Evolutionary conservation across 2,329 filamentous ascomycete species (phyloP).

Genomic region (Beauveria bassiana): DNA sequence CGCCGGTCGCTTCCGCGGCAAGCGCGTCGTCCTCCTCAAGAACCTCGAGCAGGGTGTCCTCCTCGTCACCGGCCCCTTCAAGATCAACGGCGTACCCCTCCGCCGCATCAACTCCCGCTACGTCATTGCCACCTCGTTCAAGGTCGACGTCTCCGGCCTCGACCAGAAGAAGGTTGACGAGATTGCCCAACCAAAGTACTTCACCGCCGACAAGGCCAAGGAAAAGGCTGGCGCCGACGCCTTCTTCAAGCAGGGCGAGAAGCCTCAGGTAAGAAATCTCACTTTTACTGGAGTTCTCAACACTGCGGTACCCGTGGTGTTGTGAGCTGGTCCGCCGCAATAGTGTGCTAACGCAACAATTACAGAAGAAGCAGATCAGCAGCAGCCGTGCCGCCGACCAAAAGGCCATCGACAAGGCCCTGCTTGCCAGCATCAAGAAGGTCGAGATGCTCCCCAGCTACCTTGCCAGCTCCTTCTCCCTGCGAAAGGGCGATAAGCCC

Average conservation of each 20-base stretch:
- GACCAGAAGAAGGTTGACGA: slow-evolving; percentile 86
- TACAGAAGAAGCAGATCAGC: slow-evolving; percentile 92
- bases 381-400: slow-evolving; percentile 92
- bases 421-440: slow-evolving; percentile 97
- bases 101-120: slow-evolving; percentile 90
- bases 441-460: slow-evolving; percentile 89
- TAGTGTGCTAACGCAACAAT: slow-evolving; percentile 26
- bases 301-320: too few species aligned
- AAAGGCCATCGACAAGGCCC: slow-evolving; percentile 95
- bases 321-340: not conserved
- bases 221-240: slow-evolving; percentile 97
- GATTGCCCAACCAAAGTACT: slow-evolving; percentile 75
- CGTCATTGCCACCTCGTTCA: slow-evolving; percentile 84
- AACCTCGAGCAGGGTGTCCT: slow-evolving; percentile 94
- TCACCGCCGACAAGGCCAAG: slow-evolving; percentile 87
- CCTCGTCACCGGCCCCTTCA: slow-evolving; percentile 98
- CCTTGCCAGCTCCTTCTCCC: slow-evolving; percentile 92
- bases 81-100: slow-evolving; percentile 98
- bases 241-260: slow-evolving; percentile 99
- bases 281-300: too few species aligned
- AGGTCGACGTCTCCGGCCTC: slow-evolving; percentile 76
- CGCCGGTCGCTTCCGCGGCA: slow-evolving; percentile 98
- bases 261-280: slow-evolving; percentile 69
- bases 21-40: slow-evolving; percentile 99
- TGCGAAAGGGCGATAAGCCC: slow-evolving; percentile 98